A percentile compares a stretch with the other conserved stretches of the same genome.
Conservation (phyloP, 345 rosid species). For the Theobroma cacao region DNA sequence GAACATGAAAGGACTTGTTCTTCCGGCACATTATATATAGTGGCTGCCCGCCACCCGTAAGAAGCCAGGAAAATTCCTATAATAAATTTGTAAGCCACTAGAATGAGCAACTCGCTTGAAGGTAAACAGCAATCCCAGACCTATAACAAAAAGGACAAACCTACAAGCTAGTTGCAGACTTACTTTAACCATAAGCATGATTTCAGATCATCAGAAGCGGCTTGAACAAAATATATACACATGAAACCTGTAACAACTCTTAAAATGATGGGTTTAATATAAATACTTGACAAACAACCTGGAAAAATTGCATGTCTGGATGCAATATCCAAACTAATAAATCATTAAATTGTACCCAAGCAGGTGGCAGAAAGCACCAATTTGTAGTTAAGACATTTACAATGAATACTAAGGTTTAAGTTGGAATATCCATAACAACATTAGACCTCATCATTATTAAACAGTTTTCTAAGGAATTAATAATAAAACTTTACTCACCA, state of each 20-base stretch:
- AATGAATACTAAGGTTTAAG: neutral
- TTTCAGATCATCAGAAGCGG: neutral
- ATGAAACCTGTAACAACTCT: neutral
- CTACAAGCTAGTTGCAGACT: neutral
- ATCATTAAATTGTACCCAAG: neutral
- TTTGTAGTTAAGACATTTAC: neutral
- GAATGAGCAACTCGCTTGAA: neutral
- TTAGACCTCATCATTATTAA: neutral
- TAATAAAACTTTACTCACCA: conserved; percentile 43
- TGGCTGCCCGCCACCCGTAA: neutral
- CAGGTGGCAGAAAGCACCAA: neutral
- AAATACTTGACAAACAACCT: neutral
- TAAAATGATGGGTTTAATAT: neutral
- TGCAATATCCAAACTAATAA: neutral
- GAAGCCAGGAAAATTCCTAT: neutral
- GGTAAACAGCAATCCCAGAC: neutral
- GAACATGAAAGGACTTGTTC: neutral
- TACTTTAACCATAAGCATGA: conserved; percentile 7
- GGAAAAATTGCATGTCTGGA: neutral
- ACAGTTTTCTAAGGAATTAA: neutral
- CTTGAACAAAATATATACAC: neutral
- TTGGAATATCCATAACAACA: neutral
- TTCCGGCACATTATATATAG: neutral
- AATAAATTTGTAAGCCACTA: neutral
- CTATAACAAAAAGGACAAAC: no score